phyloP scores from a whole-genome alignment of 257 asterid genomes.

The Ocimum tenuiflorum region DNA sequence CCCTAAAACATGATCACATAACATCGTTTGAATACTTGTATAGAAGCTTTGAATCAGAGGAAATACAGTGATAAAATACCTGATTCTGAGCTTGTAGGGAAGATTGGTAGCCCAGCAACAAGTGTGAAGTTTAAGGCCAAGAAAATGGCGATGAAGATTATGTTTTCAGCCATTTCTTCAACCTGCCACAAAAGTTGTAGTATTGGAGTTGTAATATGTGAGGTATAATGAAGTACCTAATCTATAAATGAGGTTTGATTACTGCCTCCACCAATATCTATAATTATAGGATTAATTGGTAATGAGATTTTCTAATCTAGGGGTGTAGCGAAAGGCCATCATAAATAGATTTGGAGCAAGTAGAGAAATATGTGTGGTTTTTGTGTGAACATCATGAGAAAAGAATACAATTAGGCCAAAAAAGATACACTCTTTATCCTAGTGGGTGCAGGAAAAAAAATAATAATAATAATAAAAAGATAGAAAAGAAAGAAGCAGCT shows the following conservation, averaged over 20 bases:
- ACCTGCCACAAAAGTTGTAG: slow-evolving; percentile 17
- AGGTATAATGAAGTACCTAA: slow-evolving; percentile 14
- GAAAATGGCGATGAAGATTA: slow-evolving; percentile 16
- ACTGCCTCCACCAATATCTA: slow-evolving; percentile 15
- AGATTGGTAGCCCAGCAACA: slow-evolving; percentile 18
- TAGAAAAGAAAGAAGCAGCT: too few relatives aligned
- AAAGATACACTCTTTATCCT: neutral
- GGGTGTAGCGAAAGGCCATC: neutral
- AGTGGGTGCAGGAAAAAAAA: slow-evolving; percentile 1
- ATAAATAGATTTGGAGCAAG: neutral
- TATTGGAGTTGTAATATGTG: neutral
- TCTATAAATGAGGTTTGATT: slow-evolving; percentile 14
- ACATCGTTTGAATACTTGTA: too few relatives aligned
- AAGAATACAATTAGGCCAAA: slow-evolving; percentile 17
- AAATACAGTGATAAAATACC: slow-evolving; percentile 16
- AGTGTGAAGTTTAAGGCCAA: slow-evolving; percentile 26
- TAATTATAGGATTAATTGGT: neutral
- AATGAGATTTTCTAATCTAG: neutral
- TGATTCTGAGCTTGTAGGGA: neutral
- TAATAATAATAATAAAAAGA: neutral
- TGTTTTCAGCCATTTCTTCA: slow-evolving; percentile 14
- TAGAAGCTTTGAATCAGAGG: neutral
- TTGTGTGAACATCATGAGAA: slow-evolving; percentile 15
- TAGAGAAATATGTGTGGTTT: neutral
- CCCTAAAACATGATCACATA: slow-evolving; percentile 23